phyloP scores from a whole-genome alignment of 768 basidiomycete genomes.

The Russula virescens region DNA sequence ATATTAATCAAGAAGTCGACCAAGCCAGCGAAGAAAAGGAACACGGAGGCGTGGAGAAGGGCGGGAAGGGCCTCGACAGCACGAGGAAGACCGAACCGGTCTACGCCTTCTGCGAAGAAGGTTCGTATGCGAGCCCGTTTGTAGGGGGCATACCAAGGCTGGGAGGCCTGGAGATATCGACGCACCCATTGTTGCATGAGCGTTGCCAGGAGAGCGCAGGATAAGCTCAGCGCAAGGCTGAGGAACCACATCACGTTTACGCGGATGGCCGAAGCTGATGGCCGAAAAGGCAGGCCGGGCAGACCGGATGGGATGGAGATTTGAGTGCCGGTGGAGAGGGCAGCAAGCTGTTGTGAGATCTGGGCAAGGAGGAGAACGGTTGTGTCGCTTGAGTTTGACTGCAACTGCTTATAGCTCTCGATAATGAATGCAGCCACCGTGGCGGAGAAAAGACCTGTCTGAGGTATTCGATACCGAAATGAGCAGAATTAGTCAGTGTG shows the following conservation, averaged over 20 bases:
- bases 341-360: constrained; percentile 21
- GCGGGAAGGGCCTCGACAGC: constrained; percentile 22
- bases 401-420: constrained; percentile 24
- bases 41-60: constrained; percentile 20
- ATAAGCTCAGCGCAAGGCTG: constrained; percentile 20
- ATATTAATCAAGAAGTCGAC: constrained; percentile 17
- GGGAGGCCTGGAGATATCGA: constrained; percentile 18
- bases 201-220: constrained; percentile 22
- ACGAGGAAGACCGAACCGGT: constrained; percentile 17
- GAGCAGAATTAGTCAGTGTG: neutral
- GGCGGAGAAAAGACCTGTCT: constrained; percentile 29
- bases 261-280: constrained; percentile 10
- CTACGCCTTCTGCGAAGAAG: constrained; percentile 21
- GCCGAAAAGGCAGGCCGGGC: neutral
- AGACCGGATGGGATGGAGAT: constrained; percentile 7
- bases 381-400: constrained; percentile 13
- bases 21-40: constrained; percentile 24
- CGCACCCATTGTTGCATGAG: constrained; percentile 24
- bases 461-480: neutral
- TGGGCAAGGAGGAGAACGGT: constrained; percentile 15
- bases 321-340: constrained; percentile 2
- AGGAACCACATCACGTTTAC: constrained; percentile 22
- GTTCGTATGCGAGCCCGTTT: constrained; percentile 22
- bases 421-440: constrained; percentile 27
- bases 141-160: constrained; percentile 14